Evolutionary conservation across 2,329 filamentous ascomycete species (phyloP).

Genomic region (Fusarium pininemorale): DNA sequence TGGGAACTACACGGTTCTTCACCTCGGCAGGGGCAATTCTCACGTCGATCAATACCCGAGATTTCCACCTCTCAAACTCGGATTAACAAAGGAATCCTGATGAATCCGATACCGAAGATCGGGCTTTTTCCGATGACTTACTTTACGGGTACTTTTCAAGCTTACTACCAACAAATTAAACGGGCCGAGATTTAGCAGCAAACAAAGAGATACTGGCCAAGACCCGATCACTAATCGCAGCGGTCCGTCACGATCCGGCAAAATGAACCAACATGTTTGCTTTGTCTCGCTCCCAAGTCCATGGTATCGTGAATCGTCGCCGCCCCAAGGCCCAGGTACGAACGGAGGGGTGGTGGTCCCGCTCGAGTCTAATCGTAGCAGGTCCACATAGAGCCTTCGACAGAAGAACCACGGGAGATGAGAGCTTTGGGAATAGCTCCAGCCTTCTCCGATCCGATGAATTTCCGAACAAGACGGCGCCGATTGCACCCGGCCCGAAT

Average conservation of each 20-base stretch:
- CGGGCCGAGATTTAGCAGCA: constrained; percentile 21
- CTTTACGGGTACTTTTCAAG: background rate
- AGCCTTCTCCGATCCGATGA: background rate
- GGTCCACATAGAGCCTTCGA: background rate
- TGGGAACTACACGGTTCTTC: background rate
- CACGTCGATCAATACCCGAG: background rate
- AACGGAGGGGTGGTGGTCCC: constrained; percentile 10
- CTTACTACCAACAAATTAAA: constrained; percentile 1
- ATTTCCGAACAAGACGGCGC: background rate
- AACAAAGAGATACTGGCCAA: constrained; percentile 16
- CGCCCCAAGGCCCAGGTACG: constrained; percentile 10
- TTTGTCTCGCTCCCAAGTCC: constrained; percentile 9
- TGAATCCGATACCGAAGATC: background rate
- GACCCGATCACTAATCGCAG: background rate
- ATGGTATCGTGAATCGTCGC: constrained; percentile 15
- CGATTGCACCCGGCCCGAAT: constrained; percentile 11
- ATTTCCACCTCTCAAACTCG: background rate
- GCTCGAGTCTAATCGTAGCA: background rate
- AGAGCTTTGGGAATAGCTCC: constrained; percentile 8
- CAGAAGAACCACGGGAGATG: background rate
- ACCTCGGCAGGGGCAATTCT: background rate
- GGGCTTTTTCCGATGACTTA: background rate
- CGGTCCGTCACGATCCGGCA: constrained; percentile 2
- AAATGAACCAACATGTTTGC: constrained; percentile 9
- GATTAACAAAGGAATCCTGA: background rate